Percentiles rank a stretch among this genome's conserved stretches.
Evolutionary conservation across 768 basidiomycete genomes (phyloP).

Genomic region (Gloeophyllum trabeum): DNA sequence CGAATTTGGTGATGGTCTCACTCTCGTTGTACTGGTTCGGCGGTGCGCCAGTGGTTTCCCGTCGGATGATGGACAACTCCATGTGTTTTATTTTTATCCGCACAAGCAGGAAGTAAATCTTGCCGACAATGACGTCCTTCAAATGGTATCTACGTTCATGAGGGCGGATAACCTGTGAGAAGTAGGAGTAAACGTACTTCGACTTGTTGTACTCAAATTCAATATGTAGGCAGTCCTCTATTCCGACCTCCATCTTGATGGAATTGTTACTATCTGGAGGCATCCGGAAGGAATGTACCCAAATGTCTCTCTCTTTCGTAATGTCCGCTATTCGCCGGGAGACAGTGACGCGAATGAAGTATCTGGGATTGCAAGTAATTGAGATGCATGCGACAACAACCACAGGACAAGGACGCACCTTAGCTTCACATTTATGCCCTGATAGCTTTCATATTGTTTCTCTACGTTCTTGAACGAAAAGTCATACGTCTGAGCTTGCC

Average conservation of each 20-base stretch:
- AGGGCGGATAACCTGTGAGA: not conserved
- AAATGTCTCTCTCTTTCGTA: constrained; percentile 84
- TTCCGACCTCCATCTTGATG: constrained; percentile 99
- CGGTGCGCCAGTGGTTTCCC: constrained; percentile 92
- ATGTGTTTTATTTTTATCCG: constrained; percentile 99
- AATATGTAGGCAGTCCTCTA: constrained; percentile 97
- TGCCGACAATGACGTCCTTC: constrained; percentile 98
- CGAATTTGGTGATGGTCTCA: constrained; percentile 98
- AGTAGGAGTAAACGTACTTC: constrained; percentile 57
- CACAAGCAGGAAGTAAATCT: constrained; percentile 97
- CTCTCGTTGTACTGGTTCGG: constrained; percentile 99
- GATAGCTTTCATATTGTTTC: constrained; percentile 97
- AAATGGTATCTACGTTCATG: constrained; percentile 71
- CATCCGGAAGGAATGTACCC: constrained; percentile 99
- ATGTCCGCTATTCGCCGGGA: constrained; percentile 91
- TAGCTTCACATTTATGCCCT: constrained; percentile 97
- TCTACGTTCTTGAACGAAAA: constrained; percentile 99
- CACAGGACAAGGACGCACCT: constrained; percentile 39
- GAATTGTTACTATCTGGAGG: constrained; percentile 96
- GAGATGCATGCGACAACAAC: not conserved
- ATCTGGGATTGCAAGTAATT: constrained; percentile 35
- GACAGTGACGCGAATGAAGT: constrained; percentile 85
- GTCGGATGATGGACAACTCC: constrained; percentile 95
- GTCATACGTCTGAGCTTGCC: constrained; percentile 91
- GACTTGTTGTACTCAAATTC: constrained; percentile 99